phyloP scores from a whole-genome alignment of 2,329 filamentous ascomycete species.

The Neopestalotiopsis clavispora region DNA sequence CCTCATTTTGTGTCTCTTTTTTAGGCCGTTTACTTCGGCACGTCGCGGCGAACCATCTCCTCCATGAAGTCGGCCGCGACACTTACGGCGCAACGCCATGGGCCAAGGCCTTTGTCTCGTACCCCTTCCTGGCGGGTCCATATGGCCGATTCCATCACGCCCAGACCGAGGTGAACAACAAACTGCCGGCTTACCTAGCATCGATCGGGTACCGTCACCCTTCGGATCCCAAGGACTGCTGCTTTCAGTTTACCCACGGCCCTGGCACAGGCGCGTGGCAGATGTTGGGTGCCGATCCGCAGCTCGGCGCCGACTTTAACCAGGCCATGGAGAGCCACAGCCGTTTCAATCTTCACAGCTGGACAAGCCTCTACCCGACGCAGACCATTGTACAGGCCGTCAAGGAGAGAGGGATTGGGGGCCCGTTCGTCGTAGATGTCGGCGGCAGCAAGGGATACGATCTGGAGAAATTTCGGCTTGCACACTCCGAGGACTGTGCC shows the following conservation, averaged over 20 bases:
- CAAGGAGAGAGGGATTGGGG: conserved; percentile 28
- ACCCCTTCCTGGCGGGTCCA: conserved; percentile 33
- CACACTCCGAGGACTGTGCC: conserved; percentile 27
- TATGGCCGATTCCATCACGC: conserved; percentile 40
- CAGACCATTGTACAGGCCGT: conserved; percentile 32
- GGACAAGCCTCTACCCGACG: conserved; percentile 41
- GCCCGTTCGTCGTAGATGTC: conserved; percentile 38
- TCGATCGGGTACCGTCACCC: neutral
- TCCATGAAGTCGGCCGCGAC: conserved; percentile 39
- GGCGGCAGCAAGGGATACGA: conserved; percentile 44
- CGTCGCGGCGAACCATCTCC: conserved; percentile 39
- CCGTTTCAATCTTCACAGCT: conserved; percentile 41
- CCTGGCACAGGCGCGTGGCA: conserved; percentile 33
- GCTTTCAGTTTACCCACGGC: neutral
- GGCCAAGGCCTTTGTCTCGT: conserved; percentile 33
- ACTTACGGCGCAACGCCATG: conserved; percentile 40
- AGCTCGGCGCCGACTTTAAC: conserved; percentile 37
- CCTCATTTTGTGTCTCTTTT: neutral
- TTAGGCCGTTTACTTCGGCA: conserved; percentile 41
- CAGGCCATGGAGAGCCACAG: conserved; percentile 44
- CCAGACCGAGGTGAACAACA: conserved; percentile 24
- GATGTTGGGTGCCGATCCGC: conserved; percentile 34
- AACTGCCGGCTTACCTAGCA: neutral
- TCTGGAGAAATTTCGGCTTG: conserved; percentile 36
- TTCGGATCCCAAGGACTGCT: neutral